A percentile compares a stretch with the other conserved stretches of the same genome.
These are phyloP conservation scores for Trypanosoma scelopori DNA, from an alignment of 208 protist genomes.

Conservation along the genomic window DNA sequence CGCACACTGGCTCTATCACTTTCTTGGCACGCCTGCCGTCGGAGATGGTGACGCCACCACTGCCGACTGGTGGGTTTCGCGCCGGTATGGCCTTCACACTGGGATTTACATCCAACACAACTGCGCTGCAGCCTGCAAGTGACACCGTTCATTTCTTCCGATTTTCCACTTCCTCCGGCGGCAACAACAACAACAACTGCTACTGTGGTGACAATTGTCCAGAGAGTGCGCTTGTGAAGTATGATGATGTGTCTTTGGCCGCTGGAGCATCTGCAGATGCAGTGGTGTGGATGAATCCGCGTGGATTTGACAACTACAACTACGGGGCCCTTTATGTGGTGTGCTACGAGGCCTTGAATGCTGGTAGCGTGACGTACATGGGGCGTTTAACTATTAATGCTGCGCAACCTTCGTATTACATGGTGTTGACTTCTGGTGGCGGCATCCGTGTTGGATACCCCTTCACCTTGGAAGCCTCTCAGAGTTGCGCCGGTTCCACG, in stretches of 20 bases:
- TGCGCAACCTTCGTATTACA: conserved; percentile 89
- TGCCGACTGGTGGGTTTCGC: conserved; percentile 33
- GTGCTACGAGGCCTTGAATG: conserved; percentile 51
- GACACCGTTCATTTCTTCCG: conserved; percentile 84
- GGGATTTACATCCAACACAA: conserved; percentile 49
- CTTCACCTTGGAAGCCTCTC: conserved; percentile 56
- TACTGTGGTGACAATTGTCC: conserved; percentile 77
- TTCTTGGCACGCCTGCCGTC: conserved; percentile 48
- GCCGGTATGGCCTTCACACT: conserved; percentile 46
- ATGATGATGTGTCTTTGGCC: conserved; percentile 19
- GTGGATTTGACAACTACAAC: conserved; percentile 82
- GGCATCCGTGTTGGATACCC: conserved; percentile 55
- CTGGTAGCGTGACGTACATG: conserved; percentile 54
- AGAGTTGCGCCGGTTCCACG: conserved; percentile 39
- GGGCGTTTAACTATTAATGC: conserved; percentile 58
- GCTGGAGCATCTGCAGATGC: conserved; percentile 27
- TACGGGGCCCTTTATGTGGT: conserved; percentile 68
- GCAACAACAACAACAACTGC: conserved; percentile 51
- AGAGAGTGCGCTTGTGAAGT: conserved; percentile 34
- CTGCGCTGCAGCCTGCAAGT: conserved; percentile 19
- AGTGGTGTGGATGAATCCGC: conserved; percentile 29
- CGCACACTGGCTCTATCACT: conserved; percentile 52
- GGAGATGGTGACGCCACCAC: conserved; percentile 28
- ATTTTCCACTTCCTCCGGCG: conserved; percentile 38
- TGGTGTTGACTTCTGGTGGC: conserved; percentile 34